Conservation (phyloP, 805 yeast genomes). For the Metschnikowia colocasiae region DNA sequence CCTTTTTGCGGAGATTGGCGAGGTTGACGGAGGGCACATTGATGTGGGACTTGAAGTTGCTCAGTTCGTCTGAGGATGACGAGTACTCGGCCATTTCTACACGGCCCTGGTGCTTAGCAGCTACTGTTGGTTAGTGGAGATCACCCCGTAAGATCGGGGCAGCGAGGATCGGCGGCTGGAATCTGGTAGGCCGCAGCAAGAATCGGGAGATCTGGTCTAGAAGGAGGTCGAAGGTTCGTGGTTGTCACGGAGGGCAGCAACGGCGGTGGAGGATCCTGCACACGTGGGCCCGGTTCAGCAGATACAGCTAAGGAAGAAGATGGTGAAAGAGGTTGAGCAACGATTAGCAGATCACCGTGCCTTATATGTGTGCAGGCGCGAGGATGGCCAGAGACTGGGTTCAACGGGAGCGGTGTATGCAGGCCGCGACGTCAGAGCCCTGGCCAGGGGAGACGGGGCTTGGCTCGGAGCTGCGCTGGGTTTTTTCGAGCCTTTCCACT, state of each 20-base stretch:
- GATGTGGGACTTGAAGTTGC: constrained; percentile 24
- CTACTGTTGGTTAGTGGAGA: too few species aligned
- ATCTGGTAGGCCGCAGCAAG: too few species aligned
- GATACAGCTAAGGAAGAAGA: not conserved
- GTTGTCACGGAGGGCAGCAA: too few species aligned
- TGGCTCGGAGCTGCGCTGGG: not conserved
- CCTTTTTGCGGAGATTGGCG: constrained; percentile 23
- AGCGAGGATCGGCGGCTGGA: too few species aligned
- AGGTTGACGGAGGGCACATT: constrained; percentile 31
- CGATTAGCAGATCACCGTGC: constrained; percentile 2
- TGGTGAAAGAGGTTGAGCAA: not conserved
- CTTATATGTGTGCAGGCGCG: constrained; percentile 4
- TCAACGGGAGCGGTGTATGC: not conserved
- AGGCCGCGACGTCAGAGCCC: not conserved
- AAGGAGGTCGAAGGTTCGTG: too few species aligned
- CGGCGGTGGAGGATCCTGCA: too few species aligned
- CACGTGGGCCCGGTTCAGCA: not conserved
- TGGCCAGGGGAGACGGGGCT: not conserved
- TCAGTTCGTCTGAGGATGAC: constrained; percentile 32
- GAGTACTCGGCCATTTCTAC: not conserved
- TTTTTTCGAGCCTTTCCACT: too few species aligned
- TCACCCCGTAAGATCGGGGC: too few species aligned
- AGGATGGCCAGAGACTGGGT: not conserved
- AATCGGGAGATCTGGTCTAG: too few species aligned
- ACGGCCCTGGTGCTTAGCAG: too few species aligned